Evolutionary conservation across 2,329 filamentous ascomycete species (phyloP).

Genomic region (Tolypocladium pustulatum): DNA sequence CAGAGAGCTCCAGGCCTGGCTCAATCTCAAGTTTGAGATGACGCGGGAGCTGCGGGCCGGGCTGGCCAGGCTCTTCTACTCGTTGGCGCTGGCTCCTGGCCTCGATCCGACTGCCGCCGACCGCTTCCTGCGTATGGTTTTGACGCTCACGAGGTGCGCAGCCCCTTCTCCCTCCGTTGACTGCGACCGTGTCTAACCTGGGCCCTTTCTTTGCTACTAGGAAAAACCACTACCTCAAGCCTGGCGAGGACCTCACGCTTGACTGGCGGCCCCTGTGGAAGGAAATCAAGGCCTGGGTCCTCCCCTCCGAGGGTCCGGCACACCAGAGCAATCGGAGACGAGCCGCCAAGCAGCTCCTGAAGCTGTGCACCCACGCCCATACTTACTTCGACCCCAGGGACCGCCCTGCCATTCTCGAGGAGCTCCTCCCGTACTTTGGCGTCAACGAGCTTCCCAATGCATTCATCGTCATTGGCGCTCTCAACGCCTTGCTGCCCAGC

Average conservation of each 20-base stretch:
- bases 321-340: slow-evolving; percentile 47
- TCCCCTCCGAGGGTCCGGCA: slow-evolving; percentile 71
- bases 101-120: slow-evolving; percentile 74
- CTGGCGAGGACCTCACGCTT: slow-evolving; percentile 76
- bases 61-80: slow-evolving; percentile 87
- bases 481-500: slow-evolving; percentile 84
- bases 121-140: slow-evolving; percentile 93
- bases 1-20: slow-evolving; percentile 87
- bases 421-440: slow-evolving; percentile 79
- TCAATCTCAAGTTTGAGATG: slow-evolving; percentile 95
- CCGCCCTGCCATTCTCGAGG: slow-evolving; percentile 69
- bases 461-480: slow-evolving; percentile 79
- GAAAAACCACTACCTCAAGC: slow-evolving; percentile 90
- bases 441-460: slow-evolving; percentile 86
- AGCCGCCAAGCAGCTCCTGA: slow-evolving; percentile 59
- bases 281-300: slow-evolving; percentile 80
- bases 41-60: slow-evolving; percentile 72
- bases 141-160: slow-evolving; percentile 81
- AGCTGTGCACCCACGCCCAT: slow-evolving; percentile 82
- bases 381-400: slow-evolving; percentile 87
- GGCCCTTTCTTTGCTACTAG: slow-evolving; percentile 34
- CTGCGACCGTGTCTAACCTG: slow-evolving; percentile 1
- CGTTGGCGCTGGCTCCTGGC: slow-evolving; percentile 81
- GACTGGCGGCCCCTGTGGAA: slow-evolving; percentile 93
- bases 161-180: no score